Evolutionary conservation across 148 eudicot genomes (phyloP).

Genomic region (Camellia japonica): DNA sequence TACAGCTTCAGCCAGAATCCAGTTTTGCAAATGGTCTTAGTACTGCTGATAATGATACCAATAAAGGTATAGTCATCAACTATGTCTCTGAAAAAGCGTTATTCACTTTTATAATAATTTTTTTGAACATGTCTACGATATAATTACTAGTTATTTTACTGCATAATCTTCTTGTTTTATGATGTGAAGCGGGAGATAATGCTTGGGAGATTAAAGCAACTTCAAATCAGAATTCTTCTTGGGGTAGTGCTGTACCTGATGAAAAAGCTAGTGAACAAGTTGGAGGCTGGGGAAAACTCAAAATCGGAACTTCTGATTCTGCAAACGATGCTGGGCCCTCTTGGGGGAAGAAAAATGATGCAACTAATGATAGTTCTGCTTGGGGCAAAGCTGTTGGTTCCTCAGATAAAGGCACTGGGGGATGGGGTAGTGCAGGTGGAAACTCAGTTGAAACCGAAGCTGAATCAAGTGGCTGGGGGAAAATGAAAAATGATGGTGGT

Average conservation of each 20-base stretch:
- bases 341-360: constrained; percentile 17
- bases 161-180: constrained; percentile 7
- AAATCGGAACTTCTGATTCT: background rate
- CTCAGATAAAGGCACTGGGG: background rate
- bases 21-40: constrained; percentile 25
- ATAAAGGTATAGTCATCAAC: constrained; percentile 31
- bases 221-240: constrained; percentile 30
- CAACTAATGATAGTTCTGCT: no score
- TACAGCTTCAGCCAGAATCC: constrained; percentile 50
- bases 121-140: background rate
- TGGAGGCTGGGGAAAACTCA: constrained; percentile 33
- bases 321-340: constrained; percentile 21
- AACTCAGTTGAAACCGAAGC: constrained; percentile 22
- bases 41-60: constrained; percentile 30
- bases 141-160: background rate
- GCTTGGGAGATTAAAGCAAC: constrained; percentile 55
- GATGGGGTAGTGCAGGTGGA: constrained; percentile 28
- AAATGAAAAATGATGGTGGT: constrained; percentile 17
- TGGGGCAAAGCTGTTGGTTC: no score
- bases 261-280: constrained; percentile 28
- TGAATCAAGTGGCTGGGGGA: constrained; percentile 26
- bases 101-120: background rate
- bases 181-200: constrained; percentile 29
- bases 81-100: background rate
- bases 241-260: constrained; percentile 41